Evolutionary conservation across 2,329 filamentous ascomycete genomes (phyloP), one percentile per base, ranked within the genome.

Genomic region (Rutstroemia sp.): DNA sequence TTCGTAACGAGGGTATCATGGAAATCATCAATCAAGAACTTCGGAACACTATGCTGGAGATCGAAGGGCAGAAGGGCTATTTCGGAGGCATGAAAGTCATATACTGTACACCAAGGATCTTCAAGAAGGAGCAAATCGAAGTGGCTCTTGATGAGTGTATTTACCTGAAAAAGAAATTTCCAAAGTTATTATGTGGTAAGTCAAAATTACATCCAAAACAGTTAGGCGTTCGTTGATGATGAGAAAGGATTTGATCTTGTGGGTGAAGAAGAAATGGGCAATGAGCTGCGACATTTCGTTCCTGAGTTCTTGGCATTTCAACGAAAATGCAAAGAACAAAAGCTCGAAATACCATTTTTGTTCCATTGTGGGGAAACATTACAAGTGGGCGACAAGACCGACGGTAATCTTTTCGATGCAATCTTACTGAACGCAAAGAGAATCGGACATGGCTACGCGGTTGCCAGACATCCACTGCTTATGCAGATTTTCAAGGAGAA

Each of bases 331-430:
- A 65, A 70, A 5, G 57, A 61, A 1, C 67, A 73, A 0, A 63
- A 66, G 0, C 58, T 86, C 4, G 75, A 82, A 0, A 86, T 90
- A 2, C 87, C 87, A 0, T 88, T 89, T 65, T 73, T 90, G 41
- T 88, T 90, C 65, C 87, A 91, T 71, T 89, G 87, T 61, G 87
- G 87, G 23, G 87, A 91, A 72, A 88, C 87, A 1, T 74, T 88
- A 4, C 83, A 88, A 30, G 77, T 79, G 8, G 86, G 85, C 41
- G 78, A 77, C 23, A 79, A 82, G 4, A 77, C 78, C 1, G 83
- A 89, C 60, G 82, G 78, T 17, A 91, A 90, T 66, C 73, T 91
- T 0, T 75, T 84, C 50, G 86, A 89, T 60, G 84, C 87, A 4
- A 76, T 88, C 2, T 70, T 86, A 1, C 75, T 90, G 2, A 76